Conservation (phyloP, 2,329 filamentous ascomycete species). For the Aureobasidium sp. region DNA sequence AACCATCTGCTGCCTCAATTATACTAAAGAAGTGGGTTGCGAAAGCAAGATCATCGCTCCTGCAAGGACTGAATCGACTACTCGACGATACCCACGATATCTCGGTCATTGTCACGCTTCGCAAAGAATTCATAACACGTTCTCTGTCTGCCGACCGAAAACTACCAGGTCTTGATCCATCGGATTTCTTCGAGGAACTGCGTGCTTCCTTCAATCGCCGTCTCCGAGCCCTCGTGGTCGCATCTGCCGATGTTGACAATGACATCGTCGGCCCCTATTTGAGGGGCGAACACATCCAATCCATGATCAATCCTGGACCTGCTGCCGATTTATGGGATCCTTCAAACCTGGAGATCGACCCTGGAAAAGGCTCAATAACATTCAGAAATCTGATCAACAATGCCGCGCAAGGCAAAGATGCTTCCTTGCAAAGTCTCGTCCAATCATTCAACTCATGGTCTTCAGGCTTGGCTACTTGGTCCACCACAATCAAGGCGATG, state of each 20-base stretch:
- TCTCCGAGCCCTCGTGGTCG: background rate
- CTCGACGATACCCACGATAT: background rate
- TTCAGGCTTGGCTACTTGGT: slow-evolving; percentile 59
- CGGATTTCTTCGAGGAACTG: slow-evolving; percentile 10
- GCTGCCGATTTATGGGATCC: slow-evolving; percentile 20
- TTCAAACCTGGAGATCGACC: slow-evolving; percentile 18
- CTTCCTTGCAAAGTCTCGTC: slow-evolving; percentile 53
- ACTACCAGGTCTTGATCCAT: slow-evolving; percentile 12
- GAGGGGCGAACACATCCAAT: background rate
- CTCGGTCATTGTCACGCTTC: background rate
- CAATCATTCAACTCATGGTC: slow-evolving; percentile 65
- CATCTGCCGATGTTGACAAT: background rate
- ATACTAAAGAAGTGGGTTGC: slow-evolving; percentile 58
- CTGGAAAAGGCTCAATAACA: slow-evolving; percentile 26
- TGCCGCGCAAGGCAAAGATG: slow-evolving; percentile 63
- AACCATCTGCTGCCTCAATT: slow-evolving; percentile 30
- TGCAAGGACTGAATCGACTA: slow-evolving; percentile 38
- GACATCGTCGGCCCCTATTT: background rate
- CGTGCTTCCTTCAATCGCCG: slow-evolving; percentile 9
- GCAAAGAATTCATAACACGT: slow-evolving; percentile 6
- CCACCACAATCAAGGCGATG: slow-evolving; percentile 54
- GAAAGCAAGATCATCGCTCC: slow-evolving; percentile 55
- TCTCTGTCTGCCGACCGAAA: slow-evolving; percentile 9
- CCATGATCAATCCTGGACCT: background rate
- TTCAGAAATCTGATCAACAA: slow-evolving; percentile 64